These are phyloP conservation scores for Amauroascus niger DNA, from an alignment of 2,329 filamentous ascomycete species.

Conservation along the genomic window DNA sequence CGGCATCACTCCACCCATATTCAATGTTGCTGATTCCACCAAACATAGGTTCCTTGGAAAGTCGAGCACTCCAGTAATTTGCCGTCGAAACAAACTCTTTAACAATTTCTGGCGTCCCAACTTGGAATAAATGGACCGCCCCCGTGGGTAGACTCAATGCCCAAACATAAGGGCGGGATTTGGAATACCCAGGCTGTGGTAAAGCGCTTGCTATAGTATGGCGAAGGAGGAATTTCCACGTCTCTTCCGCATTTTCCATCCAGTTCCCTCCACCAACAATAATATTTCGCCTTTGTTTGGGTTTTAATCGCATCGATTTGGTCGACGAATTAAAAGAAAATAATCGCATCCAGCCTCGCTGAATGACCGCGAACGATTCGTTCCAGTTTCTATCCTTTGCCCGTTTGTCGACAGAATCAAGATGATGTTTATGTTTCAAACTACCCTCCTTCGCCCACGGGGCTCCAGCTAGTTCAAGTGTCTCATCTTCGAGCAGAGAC, in stretches of 20 bases:
- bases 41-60: constrained; percentile 85
- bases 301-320: constrained; percentile 57
- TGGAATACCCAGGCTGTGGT: constrained; percentile 85
- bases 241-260: constrained; percentile 88
- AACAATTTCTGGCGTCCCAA: constrained; percentile 87
- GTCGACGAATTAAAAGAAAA: constrained; percentile 79
- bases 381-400: constrained; percentile 91
- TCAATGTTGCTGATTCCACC: constrained; percentile 95
- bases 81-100: constrained; percentile 88
- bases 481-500: constrained; percentile 80
- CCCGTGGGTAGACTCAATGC: constrained; percentile 84
- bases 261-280: constrained; percentile 93
- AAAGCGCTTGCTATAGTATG: constrained; percentile 87
- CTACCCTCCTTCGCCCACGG: constrained; percentile 98
- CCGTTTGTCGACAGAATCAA: constrained; percentile 82
- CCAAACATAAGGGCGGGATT: constrained; percentile 84
- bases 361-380: constrained; percentile 91
- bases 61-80: constrained; percentile 93
- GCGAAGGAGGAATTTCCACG: constrained; percentile 77
- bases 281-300: constrained; percentile 45
- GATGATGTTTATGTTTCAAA: constrained; percentile 89
- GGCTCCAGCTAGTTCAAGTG: constrained; percentile 80
- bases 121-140: constrained; percentile 95
- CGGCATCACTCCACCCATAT: constrained; percentile 85
- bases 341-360: constrained; percentile 85